Conservation (phyloP, 2,329 filamentous ascomycete species). For the Aspergillus ochraceus region DNA sequence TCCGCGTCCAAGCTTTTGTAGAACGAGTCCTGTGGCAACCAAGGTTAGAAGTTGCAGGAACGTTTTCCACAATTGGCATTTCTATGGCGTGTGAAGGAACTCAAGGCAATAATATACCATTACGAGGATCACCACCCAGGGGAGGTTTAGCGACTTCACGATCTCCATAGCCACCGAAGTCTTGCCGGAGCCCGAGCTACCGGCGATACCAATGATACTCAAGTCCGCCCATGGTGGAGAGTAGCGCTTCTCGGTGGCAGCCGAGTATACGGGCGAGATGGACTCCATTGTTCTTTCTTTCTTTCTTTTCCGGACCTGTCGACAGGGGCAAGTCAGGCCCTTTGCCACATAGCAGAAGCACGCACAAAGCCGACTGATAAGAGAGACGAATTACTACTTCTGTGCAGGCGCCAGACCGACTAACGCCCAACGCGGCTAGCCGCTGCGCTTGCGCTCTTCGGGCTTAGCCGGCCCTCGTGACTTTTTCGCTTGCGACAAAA, state of each 20-base stretch:
- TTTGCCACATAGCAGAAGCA: slow-evolving; percentile 2
- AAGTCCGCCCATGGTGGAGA: slow-evolving; percentile 94
- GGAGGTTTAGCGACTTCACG: slow-evolving; percentile 82
- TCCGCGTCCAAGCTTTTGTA: slow-evolving; percentile 86
- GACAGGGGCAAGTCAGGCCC: background rate
- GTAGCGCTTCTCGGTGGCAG: slow-evolving; percentile 64
- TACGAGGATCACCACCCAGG: slow-evolving; percentile 96
- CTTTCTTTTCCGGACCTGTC: background rate
- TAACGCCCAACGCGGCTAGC: background rate
- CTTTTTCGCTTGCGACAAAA: slow-evolving; percentile 31
- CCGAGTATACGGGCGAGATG: slow-evolving; percentile 37
- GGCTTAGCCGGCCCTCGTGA: slow-evolving; percentile 29
- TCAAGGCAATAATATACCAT: slow-evolving; percentile 62
- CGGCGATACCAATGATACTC: slow-evolving; percentile 94
- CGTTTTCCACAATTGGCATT: background rate
- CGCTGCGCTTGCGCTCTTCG: slow-evolving; percentile 8
- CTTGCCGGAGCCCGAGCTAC: slow-evolving; percentile 93
- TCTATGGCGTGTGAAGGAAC: slow-evolving; percentile 10
- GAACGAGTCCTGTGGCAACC: slow-evolving; percentile 75
- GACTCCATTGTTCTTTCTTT: slow-evolving; percentile 33
- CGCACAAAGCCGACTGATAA: background rate
- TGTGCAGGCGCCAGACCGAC: background rate
- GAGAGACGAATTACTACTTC: background rate
- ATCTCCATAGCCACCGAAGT: slow-evolving; percentile 92
- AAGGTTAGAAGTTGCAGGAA: slow-evolving; percentile 17